Evolutionary conservation across 176 grass and related monocot species (phyloP), one percentile per base, ranked within the genome.

Genomic region (Carex littledalei): DNA sequence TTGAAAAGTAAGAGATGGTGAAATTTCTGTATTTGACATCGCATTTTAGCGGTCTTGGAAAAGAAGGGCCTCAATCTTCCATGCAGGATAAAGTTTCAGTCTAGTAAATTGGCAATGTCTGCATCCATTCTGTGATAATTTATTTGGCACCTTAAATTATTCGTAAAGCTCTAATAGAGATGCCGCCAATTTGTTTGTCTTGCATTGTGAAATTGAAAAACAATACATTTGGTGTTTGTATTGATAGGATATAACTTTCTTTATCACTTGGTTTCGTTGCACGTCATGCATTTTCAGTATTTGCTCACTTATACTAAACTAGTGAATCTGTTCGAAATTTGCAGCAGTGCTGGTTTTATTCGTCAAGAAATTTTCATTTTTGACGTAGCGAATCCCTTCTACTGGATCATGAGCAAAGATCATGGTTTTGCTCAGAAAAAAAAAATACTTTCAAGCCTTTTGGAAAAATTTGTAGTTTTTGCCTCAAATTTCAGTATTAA

Each of bases 1-100:
- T 58, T 81, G 58, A 88, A 79, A 55, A 90, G 96, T 98, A 85
- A 69, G 59, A 78, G 4, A 39, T 63, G 61, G 9, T 21, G 60
- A 65, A 22, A 22, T 50, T 37, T 73, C 61, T 81, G 35, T 63
- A 47, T 31, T 39, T 13, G 49, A 14, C 20, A 18, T 84, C 45
- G 7, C 32, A 66, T 79, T 80, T 52, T 79, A 26, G 13, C 76
- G 3, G 15, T 56, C 15, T 81, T 32, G 9, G 16, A 53, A 41
- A 84, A 32, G 9, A 35, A 63, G 61, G 45, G 81, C 77, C 80
- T 72, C 52, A 12, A 1, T 49, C 18, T 39, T 73, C 16, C 35
- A 22, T 49, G 37, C 18, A n/a, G 37, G 69, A 73, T 73, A 22
- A 73, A 47, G 4, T 18, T 35, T 7, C 29, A 68, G 15, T 68